Evolutionary conservation across 2,329 filamentous ascomycete species (phyloP).

Genomic region (Microascus cirrosus): DNA sequence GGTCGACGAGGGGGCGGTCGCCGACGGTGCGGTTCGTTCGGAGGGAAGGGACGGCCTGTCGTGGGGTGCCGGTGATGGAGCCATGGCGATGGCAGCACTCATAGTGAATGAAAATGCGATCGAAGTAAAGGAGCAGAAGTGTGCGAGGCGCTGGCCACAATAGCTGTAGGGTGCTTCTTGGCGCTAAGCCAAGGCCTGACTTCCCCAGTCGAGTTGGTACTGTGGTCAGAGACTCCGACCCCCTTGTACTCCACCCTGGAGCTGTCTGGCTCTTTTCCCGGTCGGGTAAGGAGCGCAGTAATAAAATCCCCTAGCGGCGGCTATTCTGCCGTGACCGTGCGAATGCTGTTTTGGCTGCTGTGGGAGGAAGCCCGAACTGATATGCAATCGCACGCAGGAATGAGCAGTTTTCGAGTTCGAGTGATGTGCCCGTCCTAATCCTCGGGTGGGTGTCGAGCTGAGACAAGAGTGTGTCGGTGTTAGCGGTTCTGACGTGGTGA

Average conservation of each 20-base stretch:
- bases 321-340: constrained; percentile 2
- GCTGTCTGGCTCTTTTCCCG: constrained; percentile 3
- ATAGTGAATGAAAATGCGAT: constrained; percentile 28
- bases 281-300: constrained; percentile 4
- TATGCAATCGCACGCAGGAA: neutral
- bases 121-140: neutral
- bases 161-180: neutral
- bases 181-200: neutral
- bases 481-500: neutral
- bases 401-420: neutral
- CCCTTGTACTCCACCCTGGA: neutral
- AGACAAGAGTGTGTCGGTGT: neutral
- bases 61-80: constrained; percentile 55
- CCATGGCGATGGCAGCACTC: constrained; percentile 60
- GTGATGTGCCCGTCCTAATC: neutral
- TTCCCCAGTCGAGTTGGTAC: neutral
- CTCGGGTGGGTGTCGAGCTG: neutral
- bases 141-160: neutral
- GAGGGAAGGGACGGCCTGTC: constrained; percentile 48
- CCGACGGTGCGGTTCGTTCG: constrained; percentile 28
- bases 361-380: neutral
- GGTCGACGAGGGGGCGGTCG: constrained; percentile 27
- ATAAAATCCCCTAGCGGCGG: constrained; percentile 3
- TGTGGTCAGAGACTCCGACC: neutral
- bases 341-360: neutral